A percentile compares a stretch with the other conserved stretches of the same genome.
Conservation (phyloP, 768 basidiomycete species). For the Neoboletus subvelutipes region DNA sequence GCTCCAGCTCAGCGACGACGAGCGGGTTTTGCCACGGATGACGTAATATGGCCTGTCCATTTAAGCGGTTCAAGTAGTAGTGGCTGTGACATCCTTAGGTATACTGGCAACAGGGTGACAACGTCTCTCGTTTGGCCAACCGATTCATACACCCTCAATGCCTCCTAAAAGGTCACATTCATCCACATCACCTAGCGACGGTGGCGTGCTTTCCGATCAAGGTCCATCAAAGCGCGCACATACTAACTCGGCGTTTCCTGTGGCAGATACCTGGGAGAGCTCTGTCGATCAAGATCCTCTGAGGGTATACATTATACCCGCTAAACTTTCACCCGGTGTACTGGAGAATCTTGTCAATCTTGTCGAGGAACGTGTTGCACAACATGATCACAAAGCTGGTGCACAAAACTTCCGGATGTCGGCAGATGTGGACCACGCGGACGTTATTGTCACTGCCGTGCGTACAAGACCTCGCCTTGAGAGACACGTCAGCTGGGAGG, state of each 20-base stretch:
- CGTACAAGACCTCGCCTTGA: conserved; percentile 67
- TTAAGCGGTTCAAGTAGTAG: not conserved
- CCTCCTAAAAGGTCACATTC: conserved; percentile 12
- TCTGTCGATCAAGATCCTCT: conserved; percentile 12
- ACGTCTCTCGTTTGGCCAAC: not conserved
- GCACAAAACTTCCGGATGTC: conserved; percentile 36
- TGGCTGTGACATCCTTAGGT: conserved; percentile 4
- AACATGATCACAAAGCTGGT: not conserved
- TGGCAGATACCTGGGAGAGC: conserved; percentile 1
- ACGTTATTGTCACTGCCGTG: conserved; percentile 66
- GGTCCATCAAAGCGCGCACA: conserved; percentile 14
- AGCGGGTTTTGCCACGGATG: no score
- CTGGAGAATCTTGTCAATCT: conserved; percentile 28
- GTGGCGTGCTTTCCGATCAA: not conserved
- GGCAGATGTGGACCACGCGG: conserved; percentile 45
- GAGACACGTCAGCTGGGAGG: conserved; percentile 62
- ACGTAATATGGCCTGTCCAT: not conserved
- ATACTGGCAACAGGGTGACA: not conserved
- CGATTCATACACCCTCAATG: conserved; percentile 7
- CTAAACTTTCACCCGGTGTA: conserved; percentile 28
- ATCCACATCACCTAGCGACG: not conserved
- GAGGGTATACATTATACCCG: conserved; percentile 32
- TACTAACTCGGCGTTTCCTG: conserved; percentile 1
- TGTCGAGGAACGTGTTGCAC: conserved; percentile 15
- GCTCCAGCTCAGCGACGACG: not conserved